Evolutionary conservation across 768 basidiomycete species (phyloP).

Genomic region (Boletus sp.): DNA sequence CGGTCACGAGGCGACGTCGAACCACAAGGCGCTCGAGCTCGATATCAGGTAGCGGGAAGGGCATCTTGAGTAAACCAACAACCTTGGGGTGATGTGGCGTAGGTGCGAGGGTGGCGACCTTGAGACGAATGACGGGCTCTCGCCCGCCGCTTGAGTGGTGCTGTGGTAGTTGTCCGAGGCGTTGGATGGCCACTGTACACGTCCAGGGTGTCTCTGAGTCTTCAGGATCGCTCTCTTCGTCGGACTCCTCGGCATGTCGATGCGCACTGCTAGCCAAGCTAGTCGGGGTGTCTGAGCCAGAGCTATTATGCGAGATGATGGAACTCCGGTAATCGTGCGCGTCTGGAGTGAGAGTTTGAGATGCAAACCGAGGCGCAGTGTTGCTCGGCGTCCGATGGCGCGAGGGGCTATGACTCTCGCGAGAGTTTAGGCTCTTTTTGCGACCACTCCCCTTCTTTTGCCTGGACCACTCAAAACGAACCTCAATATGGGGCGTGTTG

Average conservation of each 20-base stretch:
- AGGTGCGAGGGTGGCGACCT: slow-evolving; percentile 83
- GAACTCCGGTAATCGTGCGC: slow-evolving; percentile 36
- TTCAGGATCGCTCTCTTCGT: slow-evolving; percentile 88
- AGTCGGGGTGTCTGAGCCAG: slow-evolving; percentile 31
- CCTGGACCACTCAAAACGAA: slow-evolving; percentile 78
- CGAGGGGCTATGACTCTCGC: slow-evolving; percentile 10
- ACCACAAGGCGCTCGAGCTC: slow-evolving; percentile 60
- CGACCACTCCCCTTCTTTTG: slow-evolving; percentile 21
- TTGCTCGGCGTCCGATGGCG: slow-evolving; percentile 10
- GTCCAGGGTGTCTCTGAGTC: slow-evolving; percentile 97
- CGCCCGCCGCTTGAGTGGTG: slow-evolving; percentile 4
- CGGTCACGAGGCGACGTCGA: slow-evolving; percentile 44
- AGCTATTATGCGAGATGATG: slow-evolving; percentile 38
- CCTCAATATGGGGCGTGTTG: slow-evolving; percentile 49
- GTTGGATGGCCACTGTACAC: slow-evolving; percentile 71
- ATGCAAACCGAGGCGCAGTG: slow-evolving; percentile 3
- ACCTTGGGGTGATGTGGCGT: slow-evolving; percentile 97
- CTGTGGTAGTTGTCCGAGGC: slow-evolving; percentile 27
- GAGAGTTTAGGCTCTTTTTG: slow-evolving; percentile 17
- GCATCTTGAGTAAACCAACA: slow-evolving; percentile 85
- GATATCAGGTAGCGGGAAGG: slow-evolving; percentile 83
- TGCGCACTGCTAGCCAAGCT: slow-evolving; percentile 21
- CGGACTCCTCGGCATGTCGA: slow-evolving; percentile 44
- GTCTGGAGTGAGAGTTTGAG: slow-evolving; percentile 10
- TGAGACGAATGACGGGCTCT: slow-evolving; percentile 38